Percentiles rank a stretch among this genome's conserved stretches.
Conservation (phyloP, 2,329 filamentous ascomycete species). For the Trichoderma aggressivum region DNA sequence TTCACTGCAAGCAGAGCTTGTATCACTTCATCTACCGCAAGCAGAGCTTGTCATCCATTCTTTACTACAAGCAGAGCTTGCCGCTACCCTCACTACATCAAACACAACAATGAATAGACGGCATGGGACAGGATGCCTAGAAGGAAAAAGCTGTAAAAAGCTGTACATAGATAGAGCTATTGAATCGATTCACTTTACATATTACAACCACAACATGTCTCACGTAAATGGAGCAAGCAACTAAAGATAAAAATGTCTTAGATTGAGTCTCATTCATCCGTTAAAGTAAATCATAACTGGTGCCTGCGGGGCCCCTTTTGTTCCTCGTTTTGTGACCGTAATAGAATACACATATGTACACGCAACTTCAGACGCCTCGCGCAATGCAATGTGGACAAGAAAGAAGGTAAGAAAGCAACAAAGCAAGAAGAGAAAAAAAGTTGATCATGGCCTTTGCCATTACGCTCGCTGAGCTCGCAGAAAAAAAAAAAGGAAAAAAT, state of each 20-base stretch:
- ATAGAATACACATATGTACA: slow-evolving; percentile 15
- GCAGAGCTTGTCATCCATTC: background rate
- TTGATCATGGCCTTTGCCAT: background rate
- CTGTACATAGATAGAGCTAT: background rate
- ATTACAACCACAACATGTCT: background rate
- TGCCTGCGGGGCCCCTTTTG: background rate
- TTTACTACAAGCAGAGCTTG: background rate
- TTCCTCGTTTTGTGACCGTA: slow-evolving; percentile 2
- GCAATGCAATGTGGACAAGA: background rate
- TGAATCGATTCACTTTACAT: background rate
- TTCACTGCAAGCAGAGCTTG: background rate
- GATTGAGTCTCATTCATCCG: slow-evolving; percentile 11
- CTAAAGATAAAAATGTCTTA: background rate
- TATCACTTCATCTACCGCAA: background rate
- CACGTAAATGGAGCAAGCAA: background rate
- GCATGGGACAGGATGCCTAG: background rate
- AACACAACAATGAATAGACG: background rate
- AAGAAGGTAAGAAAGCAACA: background rate
- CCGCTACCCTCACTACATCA: background rate
- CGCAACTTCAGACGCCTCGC: slow-evolving; percentile 1
- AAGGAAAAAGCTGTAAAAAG: background rate
- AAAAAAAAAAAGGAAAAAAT: background rate
- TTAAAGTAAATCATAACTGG: slow-evolving; percentile 11
- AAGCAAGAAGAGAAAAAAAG: background rate
- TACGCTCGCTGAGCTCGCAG: background rate